Base-by-base conservation (phyloP, 164 flowering plant genomes). In the Berberis thunbergii region DNA sequence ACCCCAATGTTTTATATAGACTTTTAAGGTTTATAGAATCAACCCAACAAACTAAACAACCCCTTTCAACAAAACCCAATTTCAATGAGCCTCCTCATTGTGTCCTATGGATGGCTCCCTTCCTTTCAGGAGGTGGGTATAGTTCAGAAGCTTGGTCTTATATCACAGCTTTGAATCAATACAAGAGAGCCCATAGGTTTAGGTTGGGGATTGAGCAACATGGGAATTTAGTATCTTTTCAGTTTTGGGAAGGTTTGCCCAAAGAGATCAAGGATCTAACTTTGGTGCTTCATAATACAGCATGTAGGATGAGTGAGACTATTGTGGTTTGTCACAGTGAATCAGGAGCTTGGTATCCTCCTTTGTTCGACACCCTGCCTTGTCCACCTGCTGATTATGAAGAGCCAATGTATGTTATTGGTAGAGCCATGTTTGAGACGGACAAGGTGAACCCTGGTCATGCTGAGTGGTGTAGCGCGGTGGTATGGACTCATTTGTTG, bases 101-200 rank as follows among this genome's bases (percentile, higher is more conserved):
- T 69, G 76, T 86, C 13, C 77, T 85, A 38, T 89, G 96, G 96
- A 85, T 89, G 93, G 92, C 91, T 38, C 96, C 92, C 45, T 86
- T 86, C 66, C 84, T 85, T 63, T 85, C 92, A 2, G 84, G 96
- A 48, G 96, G 96, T 63, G 96, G 96, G 73, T 86, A 89, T 57
- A 82, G 89, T 64, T 86, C 96, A 42, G 96, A 89, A 73, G 88
- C 87, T 61, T 89, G 96, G 96, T 81, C 92, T 67, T 89, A 89
- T 67, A 64, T 86, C 41, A 76, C 78, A 53, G 77, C 92, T 3
- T 72, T 89, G 50, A 67, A 76, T 60, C 45, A 71, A 12, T 54
- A 73, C 58, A 64, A 49, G 45, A 63, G 63, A 60, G 64, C 49
- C 66, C 76, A 76, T 46, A 67, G 53, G 26, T 81, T 85, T 64